Base-by-base conservation (phyloP, 1,139 yeast species). In the Taphrina confusa region DNA sequence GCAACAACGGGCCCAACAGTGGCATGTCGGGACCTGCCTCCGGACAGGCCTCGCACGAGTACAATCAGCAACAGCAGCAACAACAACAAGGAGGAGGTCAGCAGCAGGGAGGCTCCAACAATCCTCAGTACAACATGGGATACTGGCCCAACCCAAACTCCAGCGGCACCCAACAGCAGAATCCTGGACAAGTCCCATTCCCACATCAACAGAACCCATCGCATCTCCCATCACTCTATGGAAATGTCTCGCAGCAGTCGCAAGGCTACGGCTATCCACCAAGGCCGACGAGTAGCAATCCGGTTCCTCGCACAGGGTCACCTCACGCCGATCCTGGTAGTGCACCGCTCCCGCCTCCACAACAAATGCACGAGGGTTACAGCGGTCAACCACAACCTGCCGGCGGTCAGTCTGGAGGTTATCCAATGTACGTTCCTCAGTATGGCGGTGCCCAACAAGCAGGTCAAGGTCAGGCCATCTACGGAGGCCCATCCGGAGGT, bases 341-440 rank as follows among this genome's bases (percentile, higher is more conserved):
- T 16, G 52, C 40, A 3, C 40, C 52, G 1, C 52, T 54, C 22
- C 49, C 58, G 14, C 58, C 58, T 8, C 51, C 51, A n/a, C 40
- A 36, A 36, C 58, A 54, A 20, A 23, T 40, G 44, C 45, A 39
- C 37, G 57, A 31, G 12, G 45, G 44, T 5, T 33, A n/a, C 18
- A 57, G 31, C 14, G 57, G 44, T 4, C 61, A 31, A 27, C 62
- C 44, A 23, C 65, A 50, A 40, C 55, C 63, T 14, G 47, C 62
- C 2, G 30, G 16, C 23, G 8, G 23, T n/a, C 37, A 28, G 28
- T 20, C 49, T 2, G 47, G 57, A 5, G 47, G 57, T 3, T 37
- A 36, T 28, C 54, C 54, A 12, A 45, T 55, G 59, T 55, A 46
- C 30, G 45, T 55, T 11, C 52, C 44, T 20, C 44, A 34, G n/a